A percentile compares a stretch with the other conserved stretches of the same genome.
Evolutionary conservation across 2,329 filamentous ascomycete species (phyloP).

Genomic region (Juglanconis juglandina): DNA sequence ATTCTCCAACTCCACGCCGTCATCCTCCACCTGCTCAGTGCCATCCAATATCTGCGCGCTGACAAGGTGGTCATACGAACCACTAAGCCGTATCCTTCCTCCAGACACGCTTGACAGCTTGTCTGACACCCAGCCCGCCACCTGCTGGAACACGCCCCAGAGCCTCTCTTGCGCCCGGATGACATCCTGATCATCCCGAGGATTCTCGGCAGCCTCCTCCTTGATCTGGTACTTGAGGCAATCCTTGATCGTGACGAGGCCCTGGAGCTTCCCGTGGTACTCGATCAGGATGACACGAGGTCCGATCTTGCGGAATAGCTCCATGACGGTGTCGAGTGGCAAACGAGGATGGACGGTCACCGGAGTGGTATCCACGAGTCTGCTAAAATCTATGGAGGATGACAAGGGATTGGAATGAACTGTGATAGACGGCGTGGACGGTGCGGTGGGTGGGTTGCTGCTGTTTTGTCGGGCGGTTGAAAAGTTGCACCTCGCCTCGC

Average conservation of each 20-base stretch:
- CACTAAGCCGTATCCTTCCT: slow-evolving; percentile 54
- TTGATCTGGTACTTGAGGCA: slow-evolving; percentile 98
- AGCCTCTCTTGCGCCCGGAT: slow-evolving; percentile 61
- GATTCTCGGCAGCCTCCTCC: slow-evolving; percentile 80
- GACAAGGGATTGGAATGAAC: slow-evolving; percentile 18
- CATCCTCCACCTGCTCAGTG: slow-evolving; percentile 47
- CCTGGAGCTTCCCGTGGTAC: slow-evolving; percentile 76
- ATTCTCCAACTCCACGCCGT: slow-evolving; percentile 20
- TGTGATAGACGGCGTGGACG: slow-evolving; percentile 47
- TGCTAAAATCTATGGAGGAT: slow-evolving; percentile 69
- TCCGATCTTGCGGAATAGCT: slow-evolving; percentile 96
- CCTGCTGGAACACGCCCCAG: slow-evolving; percentile 55
- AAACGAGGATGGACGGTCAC: slow-evolving; percentile 87
- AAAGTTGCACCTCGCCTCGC: slow-evolving; percentile 72
- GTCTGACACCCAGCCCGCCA: slow-evolving; percentile 57
- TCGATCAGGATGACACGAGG: slow-evolving; percentile 91
- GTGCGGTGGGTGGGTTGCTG: slow-evolving; percentile 19
- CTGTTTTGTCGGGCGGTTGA: slow-evolving; percentile 38
- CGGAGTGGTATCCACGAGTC: slow-evolving; percentile 85
- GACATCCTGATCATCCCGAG: slow-evolving; percentile 55
- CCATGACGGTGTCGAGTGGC: slow-evolving; percentile 95
- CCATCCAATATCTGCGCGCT: slow-evolving; percentile 45
- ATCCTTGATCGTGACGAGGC: slow-evolving; percentile 93
- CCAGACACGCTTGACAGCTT: slow-evolving; percentile 51
- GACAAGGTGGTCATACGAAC: slow-evolving; percentile 33